Conservation (phyloP, 1,284 basidiomycete genomes). For the Rhodotorula sp. region DNA sequence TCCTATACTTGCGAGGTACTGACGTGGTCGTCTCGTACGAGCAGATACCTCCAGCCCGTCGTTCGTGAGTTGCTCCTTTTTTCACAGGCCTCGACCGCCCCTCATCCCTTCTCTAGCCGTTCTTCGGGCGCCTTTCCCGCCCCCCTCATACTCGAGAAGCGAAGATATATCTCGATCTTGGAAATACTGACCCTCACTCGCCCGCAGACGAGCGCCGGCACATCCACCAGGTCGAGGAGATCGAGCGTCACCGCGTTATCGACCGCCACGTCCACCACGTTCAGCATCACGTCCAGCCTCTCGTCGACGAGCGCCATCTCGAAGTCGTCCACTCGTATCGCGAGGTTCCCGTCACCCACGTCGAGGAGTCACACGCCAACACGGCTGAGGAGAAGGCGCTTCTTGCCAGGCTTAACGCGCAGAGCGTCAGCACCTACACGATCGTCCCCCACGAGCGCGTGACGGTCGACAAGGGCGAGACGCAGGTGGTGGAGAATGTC, state of each 20-base stretch:
- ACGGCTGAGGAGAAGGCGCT: slow-evolving; percentile 18
- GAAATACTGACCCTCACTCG: too few relatives aligned
- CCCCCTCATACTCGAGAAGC: not conserved
- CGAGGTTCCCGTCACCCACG: slow-evolving; percentile 25
- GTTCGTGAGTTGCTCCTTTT: slow-evolving; percentile 13
- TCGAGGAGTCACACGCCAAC: slow-evolving; percentile 29
- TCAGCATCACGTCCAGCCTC: slow-evolving; percentile 29
- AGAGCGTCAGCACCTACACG: slow-evolving; percentile 18
- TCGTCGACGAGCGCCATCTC: slow-evolving; percentile 28
- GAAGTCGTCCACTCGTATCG: slow-evolving; percentile 29
- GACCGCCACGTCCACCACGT: slow-evolving; percentile 29
- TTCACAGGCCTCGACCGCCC: too few relatives aligned
- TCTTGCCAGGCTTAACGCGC: slow-evolving; percentile 24
- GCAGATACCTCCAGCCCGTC: slow-evolving; percentile 18
- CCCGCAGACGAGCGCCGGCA: slow-evolving; percentile 25
- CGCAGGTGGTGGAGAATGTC: slow-evolving; percentile 23
- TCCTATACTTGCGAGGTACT: too few relatives aligned
- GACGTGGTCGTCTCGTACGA: too few relatives aligned
- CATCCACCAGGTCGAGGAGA: slow-evolving; percentile 31
- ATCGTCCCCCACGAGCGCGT: slow-evolving; percentile 31
- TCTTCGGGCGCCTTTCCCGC: not conserved
- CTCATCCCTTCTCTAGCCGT: not conserved
- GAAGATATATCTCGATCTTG: too few relatives aligned
- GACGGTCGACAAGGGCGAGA: slow-evolving; percentile 29
- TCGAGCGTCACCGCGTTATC: slow-evolving; percentile 23